Evolutionary conservation across 345 rosid species (phyloP), one percentile per base, ranked within the genome.

Genomic region (Cardamine resedifolia): DNA sequence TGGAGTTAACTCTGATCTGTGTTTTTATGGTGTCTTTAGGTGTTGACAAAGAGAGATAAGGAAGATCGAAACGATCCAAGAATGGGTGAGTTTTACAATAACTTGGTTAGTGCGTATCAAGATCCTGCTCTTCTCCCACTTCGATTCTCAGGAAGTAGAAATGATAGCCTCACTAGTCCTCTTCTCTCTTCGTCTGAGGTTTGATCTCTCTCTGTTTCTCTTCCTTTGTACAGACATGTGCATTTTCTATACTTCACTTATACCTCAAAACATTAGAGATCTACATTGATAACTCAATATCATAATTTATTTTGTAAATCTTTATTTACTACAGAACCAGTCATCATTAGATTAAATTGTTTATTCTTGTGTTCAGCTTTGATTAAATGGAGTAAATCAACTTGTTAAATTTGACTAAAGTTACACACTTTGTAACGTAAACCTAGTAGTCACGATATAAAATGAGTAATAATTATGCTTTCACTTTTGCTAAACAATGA

Each of bases 101-200:
- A 47, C 23, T 60, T 91, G 80, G 88, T 72, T 30, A 83, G 77
- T 70, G 87, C 96, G 19, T 95, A 95, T 80, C 82, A 78, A 78
- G 97, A 91, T 68, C 98, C 99, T 6, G 89, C 93, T 67, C 66
- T 89, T 53, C 58, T 80, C 79, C 90, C 99, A 36, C 65, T 86
- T 81, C 82, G 74, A 6, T 80, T 74, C 79, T 79, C 96, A 47
- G 30, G 75, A 67, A 78, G 68, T 63, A 34, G 74, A 34, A 88
- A 52, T 15, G 63, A 84, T 57, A 81, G 84, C 76, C 94, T 89
- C 68, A 72, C 70, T 53, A 80, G 81, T 61, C 96, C 97, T 23
- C 92, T 93, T 58, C 51, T 93, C 61, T 81, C 95, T 23, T 80
- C 90, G 34, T 14, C 78, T 3, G 75, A 66, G 77, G 84, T 56